Base-by-base conservation (phyloP, 2,329 filamentous ascomycete genomes). In the Beauveria medogensis region DNA sequence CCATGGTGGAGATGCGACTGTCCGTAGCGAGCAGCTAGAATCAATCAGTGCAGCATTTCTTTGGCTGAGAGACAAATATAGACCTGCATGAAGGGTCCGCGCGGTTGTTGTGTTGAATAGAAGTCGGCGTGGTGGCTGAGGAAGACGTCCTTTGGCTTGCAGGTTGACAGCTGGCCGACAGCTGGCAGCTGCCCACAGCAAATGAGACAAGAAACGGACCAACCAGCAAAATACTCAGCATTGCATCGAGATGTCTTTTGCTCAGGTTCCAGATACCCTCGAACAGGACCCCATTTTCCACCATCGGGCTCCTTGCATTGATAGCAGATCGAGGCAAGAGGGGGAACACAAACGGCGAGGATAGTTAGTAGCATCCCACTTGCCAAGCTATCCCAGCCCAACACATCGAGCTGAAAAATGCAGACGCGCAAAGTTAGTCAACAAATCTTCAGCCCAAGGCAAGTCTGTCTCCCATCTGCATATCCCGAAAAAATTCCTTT, bases 111-210 rank as follows among this genome's bases (percentile, higher is more conserved):
- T 37, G 41, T 24, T n/a, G 41, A n/a, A 26, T 14, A 14, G 20
- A 48, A 40, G 30, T 57, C 9, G 12, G 7, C 6, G 24, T 28
- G 6, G n/a, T 34, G 47, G 37, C 34, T n/a, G 37, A 34, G 48
- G n/a, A 6, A 34, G 18, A n/a, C 9, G 44, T 55, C 37, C 28
- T 59, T 24, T 53, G 24, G n/a, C 44, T 41, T 41, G 56, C 47
- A 46, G 37, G 24, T 59, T 20, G 47, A 53, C 56, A 18, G 56
- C 24, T 52, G 24, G 56, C 37, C 24, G 47, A 59, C 56, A 50
- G 55, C 55, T 51, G 46, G 46, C 55, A 59, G 47, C 48, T 22
- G 48, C 46, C 55, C 24, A 51, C 46, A 20, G 22, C 16, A 57
- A 30, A 43, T 51, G 18, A n/a, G 46, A 58, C 46, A 14, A 24